phyloP scores from a whole-genome alignment of 2,329 filamentous ascomycete genomes.

The Talaromyces sp. region DNA sequence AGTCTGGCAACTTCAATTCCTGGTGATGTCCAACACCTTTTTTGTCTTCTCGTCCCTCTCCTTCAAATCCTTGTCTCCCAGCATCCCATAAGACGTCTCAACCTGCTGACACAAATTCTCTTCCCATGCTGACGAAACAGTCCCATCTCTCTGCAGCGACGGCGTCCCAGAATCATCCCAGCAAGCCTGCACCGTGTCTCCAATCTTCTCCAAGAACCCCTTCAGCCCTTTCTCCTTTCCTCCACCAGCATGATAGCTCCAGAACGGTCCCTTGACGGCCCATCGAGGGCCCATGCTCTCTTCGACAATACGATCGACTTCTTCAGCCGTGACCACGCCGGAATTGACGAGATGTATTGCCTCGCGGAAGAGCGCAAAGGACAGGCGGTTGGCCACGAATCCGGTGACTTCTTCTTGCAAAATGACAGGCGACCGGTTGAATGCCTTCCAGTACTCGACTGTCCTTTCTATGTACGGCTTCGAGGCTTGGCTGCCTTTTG shows the following conservation, averaged over 20 bases:
- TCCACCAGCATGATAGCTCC: constrained; percentile 55
- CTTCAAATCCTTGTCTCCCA: constrained; percentile 8
- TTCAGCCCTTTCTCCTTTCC: constrained; percentile 46
- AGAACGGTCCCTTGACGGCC: constrained; percentile 53
- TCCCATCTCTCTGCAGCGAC: constrained; percentile 31
- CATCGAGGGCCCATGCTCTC: constrained; percentile 50
- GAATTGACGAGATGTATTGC: constrained; percentile 50
- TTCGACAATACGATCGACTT: constrained; percentile 50
- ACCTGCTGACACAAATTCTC: constrained; percentile 7
- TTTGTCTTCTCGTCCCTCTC: constrained; percentile 14
- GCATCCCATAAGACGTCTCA: constrained; percentile 10
- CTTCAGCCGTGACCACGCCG: constrained; percentile 48
- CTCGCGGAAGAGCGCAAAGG: constrained; percentile 53
- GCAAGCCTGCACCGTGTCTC: constrained; percentile 49
- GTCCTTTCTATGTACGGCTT: constrained; percentile 32
- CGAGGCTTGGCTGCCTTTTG: constrained; percentile 6
- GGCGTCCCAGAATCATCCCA: constrained; percentile 46
- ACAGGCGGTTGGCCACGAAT: constrained; percentile 55
- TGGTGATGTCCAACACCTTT: constrained; percentile 10
- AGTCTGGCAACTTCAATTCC: not conserved
- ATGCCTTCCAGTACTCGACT: constrained; percentile 40
- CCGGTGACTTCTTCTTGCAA: constrained; percentile 49
- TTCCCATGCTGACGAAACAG: constrained; percentile 17
- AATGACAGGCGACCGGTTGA: constrained; percentile 44
- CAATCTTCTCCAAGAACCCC: constrained; percentile 53